Conservation (phyloP, 164 flowering plant species). For the Malania oleifera region DNA sequence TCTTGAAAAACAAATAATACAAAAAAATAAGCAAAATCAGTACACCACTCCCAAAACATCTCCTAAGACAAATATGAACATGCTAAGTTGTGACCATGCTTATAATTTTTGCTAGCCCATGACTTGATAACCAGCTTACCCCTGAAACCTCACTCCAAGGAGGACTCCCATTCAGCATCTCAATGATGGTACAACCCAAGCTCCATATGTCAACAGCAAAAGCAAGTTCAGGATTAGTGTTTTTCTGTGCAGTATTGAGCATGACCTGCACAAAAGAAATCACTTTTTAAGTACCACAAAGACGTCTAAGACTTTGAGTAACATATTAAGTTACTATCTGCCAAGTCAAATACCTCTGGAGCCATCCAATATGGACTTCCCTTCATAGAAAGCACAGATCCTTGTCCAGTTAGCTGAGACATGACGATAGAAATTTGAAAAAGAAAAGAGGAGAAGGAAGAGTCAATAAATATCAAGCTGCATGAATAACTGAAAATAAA, state of each 20-base stretch:
- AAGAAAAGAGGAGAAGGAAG: no score
- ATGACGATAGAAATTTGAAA: no score
- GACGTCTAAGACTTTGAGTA: neutral
- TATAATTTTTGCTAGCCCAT: no score
- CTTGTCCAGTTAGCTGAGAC: neutral
- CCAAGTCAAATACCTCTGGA: neutral
- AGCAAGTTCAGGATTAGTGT: neutral
- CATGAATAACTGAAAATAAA: no score
- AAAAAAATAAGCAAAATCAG: no score
- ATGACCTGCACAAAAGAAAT: neutral
- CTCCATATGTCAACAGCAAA: constrained; percentile 1
- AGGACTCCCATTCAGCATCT: constrained; percentile 1
- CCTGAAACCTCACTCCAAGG: neutral
- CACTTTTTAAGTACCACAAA: neutral
- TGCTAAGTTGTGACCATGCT: no score
- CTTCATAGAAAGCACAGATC: neutral
- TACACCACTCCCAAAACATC: no score
- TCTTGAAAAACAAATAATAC: no score
- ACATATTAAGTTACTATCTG: neutral
- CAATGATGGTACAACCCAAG: constrained; percentile 2
- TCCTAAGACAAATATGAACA: no score
- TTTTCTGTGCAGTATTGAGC: neutral
- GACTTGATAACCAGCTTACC: no score
- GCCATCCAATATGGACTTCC: constrained; percentile 2
- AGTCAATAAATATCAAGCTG: no score